Percentiles rank a stretch among this genome's conserved stretches.
Conservation (phyloP, 352 stramenopile genomes). For the Phytophthora kernoviae region DNA sequence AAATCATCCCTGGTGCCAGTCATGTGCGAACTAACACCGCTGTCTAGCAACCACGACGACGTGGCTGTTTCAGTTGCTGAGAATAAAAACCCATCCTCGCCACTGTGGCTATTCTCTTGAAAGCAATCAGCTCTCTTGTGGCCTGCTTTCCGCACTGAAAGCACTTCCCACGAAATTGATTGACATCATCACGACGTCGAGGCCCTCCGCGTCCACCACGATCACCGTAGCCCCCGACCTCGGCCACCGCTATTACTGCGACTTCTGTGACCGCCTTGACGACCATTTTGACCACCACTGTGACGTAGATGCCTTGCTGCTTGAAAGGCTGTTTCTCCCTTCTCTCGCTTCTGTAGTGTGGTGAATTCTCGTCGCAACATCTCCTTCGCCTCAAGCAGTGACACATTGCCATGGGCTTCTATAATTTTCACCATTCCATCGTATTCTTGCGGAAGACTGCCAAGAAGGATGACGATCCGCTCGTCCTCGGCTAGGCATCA, state of each 20-base stretch:
- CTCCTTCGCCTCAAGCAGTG: slow-evolving; percentile 27
- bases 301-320: background rate
- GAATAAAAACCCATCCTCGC: slow-evolving; percentile 16
- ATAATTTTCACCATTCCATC: slow-evolving; percentile 31
- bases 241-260: background rate
- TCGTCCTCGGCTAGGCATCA: slow-evolving; percentile 18
- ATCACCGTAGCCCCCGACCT: background rate
- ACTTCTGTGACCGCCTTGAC: background rate
- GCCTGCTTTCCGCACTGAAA: slow-evolving; percentile 11
- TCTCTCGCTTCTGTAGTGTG: slow-evolving; percentile 5
- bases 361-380: slow-evolving; percentile 23
- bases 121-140: slow-evolving; percentile 2
- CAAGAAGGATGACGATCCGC: slow-evolving; percentile 11
- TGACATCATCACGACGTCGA: too few species aligned
- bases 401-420: slow-evolving; percentile 10
- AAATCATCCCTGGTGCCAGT: slow-evolving; percentile 3
- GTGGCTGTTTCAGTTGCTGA: background rate
- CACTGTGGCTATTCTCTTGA: background rate
- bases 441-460: slow-evolving; percentile 21
- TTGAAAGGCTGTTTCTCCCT: slow-evolving; percentile 17
- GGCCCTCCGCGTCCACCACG: background rate
- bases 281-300: background rate
- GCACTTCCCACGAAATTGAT: slow-evolving; percentile 6
- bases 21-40: slow-evolving; percentile 32
- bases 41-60: slow-evolving; percentile 17